phyloP scores from a whole-genome alignment of 768 basidiomycete species.

The Rhodotorula graminis region DNA sequence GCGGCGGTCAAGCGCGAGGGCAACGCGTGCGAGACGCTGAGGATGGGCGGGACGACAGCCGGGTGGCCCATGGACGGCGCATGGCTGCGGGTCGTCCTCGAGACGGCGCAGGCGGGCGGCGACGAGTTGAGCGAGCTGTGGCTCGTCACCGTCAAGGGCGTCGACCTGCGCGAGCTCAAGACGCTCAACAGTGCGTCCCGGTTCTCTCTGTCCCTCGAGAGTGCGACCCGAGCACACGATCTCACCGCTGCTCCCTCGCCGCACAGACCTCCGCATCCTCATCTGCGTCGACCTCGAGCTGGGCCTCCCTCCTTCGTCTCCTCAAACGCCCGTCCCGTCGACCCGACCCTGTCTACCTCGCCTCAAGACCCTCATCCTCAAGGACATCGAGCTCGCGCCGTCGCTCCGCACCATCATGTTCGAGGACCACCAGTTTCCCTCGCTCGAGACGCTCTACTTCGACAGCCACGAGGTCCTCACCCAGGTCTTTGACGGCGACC shows the following conservation, averaged over 20 bases:
- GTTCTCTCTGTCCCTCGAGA: no score
- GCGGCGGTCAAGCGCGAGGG: background rate
- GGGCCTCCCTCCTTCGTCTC: background rate
- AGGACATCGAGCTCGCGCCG: background rate
- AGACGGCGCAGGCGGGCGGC: background rate
- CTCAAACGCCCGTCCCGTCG: background rate
- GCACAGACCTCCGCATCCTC: background rate
- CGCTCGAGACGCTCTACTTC: background rate
- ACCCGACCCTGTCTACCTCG: background rate
- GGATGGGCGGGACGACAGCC: background rate
- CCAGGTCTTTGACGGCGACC: background rate
- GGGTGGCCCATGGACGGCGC: background rate
- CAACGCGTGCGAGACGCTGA: background rate
- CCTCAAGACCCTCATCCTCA: background rate
- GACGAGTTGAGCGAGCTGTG: background rate
- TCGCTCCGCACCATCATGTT: background rate
- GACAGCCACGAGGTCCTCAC: conserved; percentile 2
- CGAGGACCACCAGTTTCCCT: background rate
- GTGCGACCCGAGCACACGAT: no score
- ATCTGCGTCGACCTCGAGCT: background rate
- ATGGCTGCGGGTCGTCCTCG: background rate
- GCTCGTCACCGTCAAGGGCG: background rate
- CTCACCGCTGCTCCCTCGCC: no score
- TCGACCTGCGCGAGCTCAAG: background rate
- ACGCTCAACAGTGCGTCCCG: background rate